Evolutionary conservation across 1,284 basidiomycete genomes (phyloP), one percentile per base, ranked within the genome.

Genomic region (Apiotrichum gracile): DNA sequence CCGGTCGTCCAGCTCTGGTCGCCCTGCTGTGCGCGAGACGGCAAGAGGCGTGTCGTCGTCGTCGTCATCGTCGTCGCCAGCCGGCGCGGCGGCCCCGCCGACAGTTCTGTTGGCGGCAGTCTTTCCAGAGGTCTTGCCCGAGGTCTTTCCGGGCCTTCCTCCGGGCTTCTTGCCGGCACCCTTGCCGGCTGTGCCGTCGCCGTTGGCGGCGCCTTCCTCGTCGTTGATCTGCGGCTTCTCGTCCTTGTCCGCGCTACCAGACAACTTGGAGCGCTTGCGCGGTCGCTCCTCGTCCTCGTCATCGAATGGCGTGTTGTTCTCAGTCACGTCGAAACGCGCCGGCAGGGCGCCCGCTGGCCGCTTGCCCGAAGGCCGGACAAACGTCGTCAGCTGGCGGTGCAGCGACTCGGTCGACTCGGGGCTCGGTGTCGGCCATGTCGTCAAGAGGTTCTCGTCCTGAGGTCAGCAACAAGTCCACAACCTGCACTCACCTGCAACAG

Each of bases 391-490:
- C 72, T 88, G 87, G 65, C 84, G 83, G 55, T 85, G 80, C 51
- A 93, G 72, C 8, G 85, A 85, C 34, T 78, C 69, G 44, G 61
- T 65, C 21, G 58, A 88, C 81, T 68, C 87, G 82, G 38, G 81
- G 79, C 73, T 90, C 82, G 35, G 78, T 76, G 73, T 90, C 85
- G 58, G 82, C 79, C 69, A 96, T 87, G 73, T 91, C 14, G 87
- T 78, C 25, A 94, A 77, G 65, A 83, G 82, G 46, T 82, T 82
- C 45, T 80, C 79, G 70, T 90, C 88, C 87, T 93, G 67, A 14
- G 26, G 54, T 38, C 21, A 51, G 42, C 44, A 48, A 48, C 19
- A 39, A 5, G 16, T 17, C 24, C 13, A 17, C 26, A 9, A 16
- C 16, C 12, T 17, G 16, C 40, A 69, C 76, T 63, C 78, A 89